Percentiles rank a stretch among this genome's conserved stretches.
These are phyloP conservation scores for Chaetothyriales sp. DNA, from an alignment of 2,329 filamentous ascomycete genomes.

Conservation along the genomic window DNA sequence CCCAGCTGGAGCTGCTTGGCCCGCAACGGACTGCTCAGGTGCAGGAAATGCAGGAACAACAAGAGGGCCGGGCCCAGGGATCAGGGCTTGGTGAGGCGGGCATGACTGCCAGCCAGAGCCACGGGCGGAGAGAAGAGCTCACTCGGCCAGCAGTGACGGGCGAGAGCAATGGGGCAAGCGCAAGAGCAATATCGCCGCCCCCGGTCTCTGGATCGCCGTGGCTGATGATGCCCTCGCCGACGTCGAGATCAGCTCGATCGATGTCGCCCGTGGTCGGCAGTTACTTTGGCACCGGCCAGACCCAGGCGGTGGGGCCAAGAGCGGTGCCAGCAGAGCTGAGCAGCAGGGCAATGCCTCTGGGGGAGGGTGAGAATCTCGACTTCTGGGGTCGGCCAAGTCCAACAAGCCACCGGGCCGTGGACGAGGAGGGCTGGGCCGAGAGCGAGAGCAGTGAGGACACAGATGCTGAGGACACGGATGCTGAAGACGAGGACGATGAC, in stretches of 20 bases:
- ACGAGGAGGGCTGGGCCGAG: constrained; percentile 20
- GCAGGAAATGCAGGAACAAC: constrained; percentile 12
- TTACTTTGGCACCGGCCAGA: constrained; percentile 31
- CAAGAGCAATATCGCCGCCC: constrained; percentile 17
- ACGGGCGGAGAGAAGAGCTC: constrained; percentile 11
- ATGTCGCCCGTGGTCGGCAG: constrained; percentile 32
- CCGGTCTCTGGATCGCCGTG: constrained; percentile 19
- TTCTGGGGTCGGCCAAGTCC: constrained; percentile 42
- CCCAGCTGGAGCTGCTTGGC: constrained; percentile 28
- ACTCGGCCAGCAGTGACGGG: constrained; percentile 4
- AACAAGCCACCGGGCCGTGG: constrained; percentile 16
- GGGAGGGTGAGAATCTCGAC: constrained; percentile 44
- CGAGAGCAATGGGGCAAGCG: constrained; percentile 15
- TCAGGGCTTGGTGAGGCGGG: constrained; percentile 17
- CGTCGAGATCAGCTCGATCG: constrained; percentile 23
- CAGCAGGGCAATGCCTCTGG: constrained; percentile 27
- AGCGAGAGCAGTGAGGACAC: constrained; percentile 26
- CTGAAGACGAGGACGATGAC: constrained; percentile 34
- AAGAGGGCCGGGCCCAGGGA: constrained; percentile 11
- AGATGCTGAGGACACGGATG: constrained; percentile 38
- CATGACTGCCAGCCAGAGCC: constrained; percentile 17
- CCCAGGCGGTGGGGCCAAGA: constrained; percentile 13
- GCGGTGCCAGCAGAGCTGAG: constrained; percentile 11
- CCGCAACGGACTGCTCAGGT: constrained; percentile 18
- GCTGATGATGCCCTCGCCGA: constrained; percentile 22